Percentiles rank a stretch among this genome's conserved stretches.
phyloP scores from a whole-genome alignment of 305 asterid genomes.

The Euphrasia arctica region DNA sequence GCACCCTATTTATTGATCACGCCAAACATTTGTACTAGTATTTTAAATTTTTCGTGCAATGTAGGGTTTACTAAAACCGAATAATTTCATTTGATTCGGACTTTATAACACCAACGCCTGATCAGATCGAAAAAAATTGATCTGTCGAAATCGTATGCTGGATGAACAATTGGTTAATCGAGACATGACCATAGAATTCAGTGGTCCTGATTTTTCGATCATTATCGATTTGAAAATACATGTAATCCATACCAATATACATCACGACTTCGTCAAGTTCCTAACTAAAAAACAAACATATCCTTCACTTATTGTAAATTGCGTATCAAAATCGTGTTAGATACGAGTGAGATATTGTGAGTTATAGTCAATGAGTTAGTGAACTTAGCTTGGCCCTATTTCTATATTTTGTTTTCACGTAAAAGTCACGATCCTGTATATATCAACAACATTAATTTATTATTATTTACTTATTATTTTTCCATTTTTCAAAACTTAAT shows the following conservation, averaged over 20 bases:
- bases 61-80: not conserved
- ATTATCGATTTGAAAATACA: too few relatives aligned
- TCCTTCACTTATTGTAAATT: too few relatives aligned
- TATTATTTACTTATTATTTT: not conserved
- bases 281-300: too few relatives aligned
- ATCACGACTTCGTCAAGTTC: too few relatives aligned
- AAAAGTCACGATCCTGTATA: conserved; percentile 20
- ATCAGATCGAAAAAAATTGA: too few relatives aligned
- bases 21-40: not conserved
- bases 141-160: too few relatives aligned
- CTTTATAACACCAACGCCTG: too few relatives aligned
- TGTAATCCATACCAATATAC: too few relatives aligned
- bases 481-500: conserved; percentile 26
- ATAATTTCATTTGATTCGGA: not conserved
- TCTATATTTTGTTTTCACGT: not conserved
- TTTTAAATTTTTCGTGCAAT: not conserved
- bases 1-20: conserved; percentile 14
- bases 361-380: conserved; percentile 33
- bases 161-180: too few relatives aligned
- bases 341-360: not conserved
- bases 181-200: too few relatives aligned
- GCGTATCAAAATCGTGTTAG: not conserved
- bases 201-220: too few relatives aligned
- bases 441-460: not conserved
- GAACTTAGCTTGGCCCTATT: conserved; percentile 24